Evolutionary conservation across 2,329 filamentous ascomycete genomes (phyloP).

Genomic region (Parafenestella ontariensis): DNA sequence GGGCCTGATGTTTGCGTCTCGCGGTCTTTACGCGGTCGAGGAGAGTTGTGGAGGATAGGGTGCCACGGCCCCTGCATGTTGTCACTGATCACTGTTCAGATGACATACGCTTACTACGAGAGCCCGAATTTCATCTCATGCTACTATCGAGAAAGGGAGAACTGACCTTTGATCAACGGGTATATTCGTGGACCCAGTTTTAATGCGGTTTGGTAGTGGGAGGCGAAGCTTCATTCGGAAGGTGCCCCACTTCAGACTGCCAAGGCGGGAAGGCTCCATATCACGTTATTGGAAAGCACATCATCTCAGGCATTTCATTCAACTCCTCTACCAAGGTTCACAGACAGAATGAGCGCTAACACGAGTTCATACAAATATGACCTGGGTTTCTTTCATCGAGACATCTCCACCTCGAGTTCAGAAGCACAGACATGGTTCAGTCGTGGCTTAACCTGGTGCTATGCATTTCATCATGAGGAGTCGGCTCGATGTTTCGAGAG

Average conservation of each 20-base stretch:
- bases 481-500: slow-evolving; percentile 68
- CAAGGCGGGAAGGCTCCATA: neutral
- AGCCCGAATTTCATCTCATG: neutral
- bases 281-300: neutral
- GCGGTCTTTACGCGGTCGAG: neutral
- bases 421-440: slow-evolving; percentile 72
- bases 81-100: neutral
- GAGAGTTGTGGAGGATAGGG: neutral
- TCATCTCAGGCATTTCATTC: neutral
- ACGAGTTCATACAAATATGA: slow-evolving; percentile 53
- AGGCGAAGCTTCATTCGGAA: neutral
- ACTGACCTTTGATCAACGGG: neutral
- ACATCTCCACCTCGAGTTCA: slow-evolving; percentile 60
- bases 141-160: neutral
- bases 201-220: neutral
- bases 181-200: neutral
- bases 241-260: neutral
- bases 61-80: neutral
- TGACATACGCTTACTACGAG: neutral
- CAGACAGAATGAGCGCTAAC: slow-evolving; percentile 2
- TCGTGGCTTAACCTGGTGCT: slow-evolving; percentile 75
- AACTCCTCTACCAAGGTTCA: neutral
- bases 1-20: neutral
- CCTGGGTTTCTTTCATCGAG: slow-evolving; percentile 65
- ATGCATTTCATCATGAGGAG: slow-evolving; percentile 79